phyloP scores from a whole-genome alignment of 805 yeast species.

The Metschnikowia lunata region DNA sequence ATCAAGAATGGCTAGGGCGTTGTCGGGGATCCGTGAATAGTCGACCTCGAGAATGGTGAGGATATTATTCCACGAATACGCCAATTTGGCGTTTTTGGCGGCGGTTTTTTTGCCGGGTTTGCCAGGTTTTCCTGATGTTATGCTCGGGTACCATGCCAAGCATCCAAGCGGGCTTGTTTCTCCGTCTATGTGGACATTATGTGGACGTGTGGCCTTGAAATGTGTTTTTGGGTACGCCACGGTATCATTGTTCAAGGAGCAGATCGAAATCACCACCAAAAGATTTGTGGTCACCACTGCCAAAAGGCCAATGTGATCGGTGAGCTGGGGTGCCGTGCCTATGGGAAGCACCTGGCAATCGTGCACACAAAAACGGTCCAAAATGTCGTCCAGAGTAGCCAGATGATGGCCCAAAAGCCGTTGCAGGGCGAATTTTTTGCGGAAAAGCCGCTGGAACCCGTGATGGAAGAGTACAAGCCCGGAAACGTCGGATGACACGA shows the following conservation, averaged over 20 bases:
- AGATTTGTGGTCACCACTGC: slow-evolving; percentile 54
- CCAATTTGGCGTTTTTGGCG: slow-evolving; percentile 42
- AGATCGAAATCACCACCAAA: slow-evolving; percentile 50
- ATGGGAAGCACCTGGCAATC: slow-evolving; percentile 52
- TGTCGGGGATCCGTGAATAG: slow-evolving; percentile 30
- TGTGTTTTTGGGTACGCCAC: slow-evolving; percentile 40
- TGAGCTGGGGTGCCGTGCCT: slow-evolving; percentile 49
- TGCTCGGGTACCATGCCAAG: slow-evolving; percentile 61
- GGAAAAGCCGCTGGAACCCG: slow-evolving; percentile 54
- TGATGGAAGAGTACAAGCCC: slow-evolving; percentile 58
- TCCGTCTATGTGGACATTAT: slow-evolving; percentile 21
- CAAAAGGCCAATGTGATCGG: slow-evolving; percentile 55
- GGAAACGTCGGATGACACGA: slow-evolving; percentile 31
- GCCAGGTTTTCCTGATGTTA: slow-evolving; percentile 2
- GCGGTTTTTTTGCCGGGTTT: slow-evolving; percentile 21
- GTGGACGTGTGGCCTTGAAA: slow-evolving; percentile 49
- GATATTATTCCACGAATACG: slow-evolving; percentile 65
- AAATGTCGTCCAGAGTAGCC: slow-evolving; percentile 15
- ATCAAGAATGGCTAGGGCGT: slow-evolving; percentile 22
- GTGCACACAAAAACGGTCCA: slow-evolving; percentile 17
- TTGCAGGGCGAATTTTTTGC: slow-evolving; percentile 43
- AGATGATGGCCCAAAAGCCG: slow-evolving; percentile 49
- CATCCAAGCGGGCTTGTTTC: slow-evolving; percentile 31
- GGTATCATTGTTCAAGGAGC: slow-evolving; percentile 37
- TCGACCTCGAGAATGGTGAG: slow-evolving; percentile 52